Percentiles rank a stretch among this genome's conserved stretches.
These are phyloP conservation scores for Podospora pseudocomata DNA, from an alignment of 495 filamentous ascomycete genomes.

Conservation along the genomic window DNA sequence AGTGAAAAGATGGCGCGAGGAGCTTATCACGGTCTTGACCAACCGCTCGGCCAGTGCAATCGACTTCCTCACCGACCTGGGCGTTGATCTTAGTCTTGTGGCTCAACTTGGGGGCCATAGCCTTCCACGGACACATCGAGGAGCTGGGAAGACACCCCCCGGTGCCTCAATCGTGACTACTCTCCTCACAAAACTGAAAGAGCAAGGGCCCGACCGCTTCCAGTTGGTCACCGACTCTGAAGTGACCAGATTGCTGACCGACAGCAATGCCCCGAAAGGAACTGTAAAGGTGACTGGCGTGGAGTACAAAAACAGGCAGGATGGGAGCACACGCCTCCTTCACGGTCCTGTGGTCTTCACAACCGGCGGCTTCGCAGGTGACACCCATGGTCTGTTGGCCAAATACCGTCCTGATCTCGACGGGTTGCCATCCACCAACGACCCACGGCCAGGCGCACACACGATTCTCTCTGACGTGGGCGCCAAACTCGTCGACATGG, in stretches of 20 bases:
- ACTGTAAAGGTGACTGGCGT: conserved; percentile 33
- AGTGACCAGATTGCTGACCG: conserved; percentile 44
- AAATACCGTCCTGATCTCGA: conserved; percentile 54
- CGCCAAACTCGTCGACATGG: conserved; percentile 56
- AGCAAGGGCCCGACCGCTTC: conserved; percentile 41
- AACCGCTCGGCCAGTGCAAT: conserved; percentile 41
- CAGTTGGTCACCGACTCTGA: conserved; percentile 41
- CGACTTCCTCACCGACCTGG: conserved; percentile 50
- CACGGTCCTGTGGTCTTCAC: conserved; percentile 55
- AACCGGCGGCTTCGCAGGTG: conserved; percentile 57
- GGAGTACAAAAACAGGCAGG: conserved; percentile 24
- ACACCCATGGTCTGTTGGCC: conserved; percentile 50
- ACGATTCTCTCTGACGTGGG: conserved; percentile 44
- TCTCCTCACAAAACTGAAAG: conserved; percentile 44
- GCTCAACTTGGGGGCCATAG: conserved; percentile 54
- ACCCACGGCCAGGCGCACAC: conserved; percentile 49
- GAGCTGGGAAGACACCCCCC: conserved; percentile 47
- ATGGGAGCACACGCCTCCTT: conserved; percentile 20
- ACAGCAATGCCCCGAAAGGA: not conserved
- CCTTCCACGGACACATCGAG: conserved; percentile 52
- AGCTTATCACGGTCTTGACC: conserved; percentile 43
- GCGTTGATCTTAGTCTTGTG: conserved; percentile 54
- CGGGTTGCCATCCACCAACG: conserved; percentile 58
- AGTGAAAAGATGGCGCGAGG: conserved; percentile 30
- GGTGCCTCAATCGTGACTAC: conserved; percentile 52